A percentile compares a stretch with the other conserved stretches of the same genome.
phyloP scores from a whole-genome alignment of 371 early-diverging fungal species.

The Saksenaea vasiformis region DNA sequence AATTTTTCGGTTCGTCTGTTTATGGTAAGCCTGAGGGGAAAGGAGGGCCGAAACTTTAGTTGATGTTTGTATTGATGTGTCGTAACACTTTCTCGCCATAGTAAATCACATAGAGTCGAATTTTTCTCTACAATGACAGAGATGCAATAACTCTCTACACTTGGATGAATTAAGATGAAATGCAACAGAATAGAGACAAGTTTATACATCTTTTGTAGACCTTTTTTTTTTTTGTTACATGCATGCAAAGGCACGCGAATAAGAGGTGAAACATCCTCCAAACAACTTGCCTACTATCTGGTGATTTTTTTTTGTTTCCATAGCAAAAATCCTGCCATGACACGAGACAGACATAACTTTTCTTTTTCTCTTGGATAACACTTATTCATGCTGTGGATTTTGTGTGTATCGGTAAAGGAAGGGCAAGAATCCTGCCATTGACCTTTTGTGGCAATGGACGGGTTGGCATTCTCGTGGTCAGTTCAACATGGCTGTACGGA shows the following conservation, averaged over 20 bases:
- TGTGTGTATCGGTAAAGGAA: background rate
- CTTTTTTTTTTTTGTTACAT: background rate
- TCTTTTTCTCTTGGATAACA: background rate
- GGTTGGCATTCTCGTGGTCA: conserved; percentile 2
- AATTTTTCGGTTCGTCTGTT: background rate
- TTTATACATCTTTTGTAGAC: background rate
- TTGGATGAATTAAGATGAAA: background rate
- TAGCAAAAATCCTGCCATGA: no score
- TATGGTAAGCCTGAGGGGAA: background rate
- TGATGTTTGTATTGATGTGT: background rate
- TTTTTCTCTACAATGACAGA: background rate
- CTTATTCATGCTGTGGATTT: background rate
- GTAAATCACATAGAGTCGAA: background rate
- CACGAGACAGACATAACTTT: background rate
- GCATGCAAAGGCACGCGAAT: conserved; percentile 1
- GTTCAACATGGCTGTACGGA: background rate
- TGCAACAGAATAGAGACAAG: background rate
- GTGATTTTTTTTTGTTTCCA: background rate
- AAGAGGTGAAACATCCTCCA: conserved; percentile 2
- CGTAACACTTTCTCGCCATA: background rate
- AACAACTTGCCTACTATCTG: background rate
- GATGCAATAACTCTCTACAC: background rate
- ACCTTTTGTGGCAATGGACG: background rate
- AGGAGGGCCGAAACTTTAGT: background rate
- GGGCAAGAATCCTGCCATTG: background rate